Base-by-base conservation (phyloP, 2,329 filamentous ascomycete genomes). In the Metarhizium anisopliae region DNA sequence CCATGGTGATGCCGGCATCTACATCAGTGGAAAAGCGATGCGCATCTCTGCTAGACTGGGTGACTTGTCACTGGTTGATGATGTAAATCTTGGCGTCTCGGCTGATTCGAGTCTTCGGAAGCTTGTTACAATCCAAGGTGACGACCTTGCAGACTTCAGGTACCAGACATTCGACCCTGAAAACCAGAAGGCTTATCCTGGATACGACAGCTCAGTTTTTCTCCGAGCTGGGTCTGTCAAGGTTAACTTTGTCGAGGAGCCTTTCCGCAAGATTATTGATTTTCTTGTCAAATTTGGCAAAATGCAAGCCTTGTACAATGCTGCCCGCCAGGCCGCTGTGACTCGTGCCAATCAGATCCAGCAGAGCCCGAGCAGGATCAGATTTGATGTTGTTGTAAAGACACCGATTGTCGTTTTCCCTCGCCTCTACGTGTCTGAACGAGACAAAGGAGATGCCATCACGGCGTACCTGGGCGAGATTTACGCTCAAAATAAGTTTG, bases 231-330 rank as follows among this genome's bases (percentile, higher is more conserved):
- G 94, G 1, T 99, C 94, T 0, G 87, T 99, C 69, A 97, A 95
- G 73, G 79, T 99, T 67, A 97, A 96, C 68, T 99, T 99, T 68
- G 75, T 97, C 4, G 93, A 96, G 59, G 95, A 99, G 69, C 94
- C 94, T 0, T 96, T 97, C 77, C 85, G 94, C 53, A 97, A 97
- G 73, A 97, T 99, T 60, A 90, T 99, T 71, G 90, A 95, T 62
- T 99, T 99, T 70, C 78, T 95, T 47, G 91, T 99, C 69, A 99
- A 99, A 66, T 99, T 99, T 69, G 94, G 95, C 58, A 96, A 95
- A 72, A 99, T 99, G 94, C 94, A 99, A 71, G 93, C 94, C 25
- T 88, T 99, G 54, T 99, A 96, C 77, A 99, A 99, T 67, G 93
- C 94, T 47, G 94, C 95, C 13, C 84, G 95, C 38, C 90, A 96